Evolutionary conservation across 139 green algal genomes (phyloP), one percentile per base, ranked within the genome.

Genomic region (Chlamydomonas eustigma): DNA sequence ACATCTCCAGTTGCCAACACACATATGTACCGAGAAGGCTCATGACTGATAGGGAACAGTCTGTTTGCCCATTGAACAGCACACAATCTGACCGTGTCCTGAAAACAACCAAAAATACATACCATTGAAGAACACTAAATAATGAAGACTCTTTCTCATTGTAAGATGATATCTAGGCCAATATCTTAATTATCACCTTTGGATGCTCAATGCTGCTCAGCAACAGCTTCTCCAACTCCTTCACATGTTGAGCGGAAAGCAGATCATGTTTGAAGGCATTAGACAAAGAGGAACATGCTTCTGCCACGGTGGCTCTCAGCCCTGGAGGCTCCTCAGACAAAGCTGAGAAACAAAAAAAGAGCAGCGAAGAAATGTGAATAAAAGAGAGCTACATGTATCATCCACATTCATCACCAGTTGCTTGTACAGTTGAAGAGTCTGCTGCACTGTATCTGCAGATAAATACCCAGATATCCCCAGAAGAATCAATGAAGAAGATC

Each of bases 61-160:
- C 80, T 71, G 37, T 78, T 74, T 0, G 91, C 87, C 93, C 93
- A 97, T 74, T 97, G 92, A 39, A 92, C 82, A 0, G 92, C 90
- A 50, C 83, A 87, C 58, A 92, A 74, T 22, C 92, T 82, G 8
- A 85, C 79, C 1, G 83, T 81, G 52, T 89, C 87, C 65, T 86
- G 81, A 25, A 71, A 34, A 51, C 12, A n/a, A n/a, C n/a, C n/a
- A n/a, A n/a, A n/a, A n/a, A n/a, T n/a, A n/a, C n/a, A n/a, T n/a
- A n/a, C n/a, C n/a, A n/a, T n/a, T n/a, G n/a, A n/a, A n/a, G n/a
- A n/a, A n/a, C n/a, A n/a, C n/a, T n/a, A n/a, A n/a, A n/a, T n/a
- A n/a, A n/a, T n/a, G n/a, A n/a, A n/a, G n/a, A n/a, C n/a, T n/a
- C n/a, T n/a, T n/a, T n/a, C n/a, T n/a, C n/a, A n/a, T n/a, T n/a